Evolutionary conservation across 2,329 filamentous ascomycete species (phyloP).

Genomic region (Pyrenophora seminiperda): DNA sequence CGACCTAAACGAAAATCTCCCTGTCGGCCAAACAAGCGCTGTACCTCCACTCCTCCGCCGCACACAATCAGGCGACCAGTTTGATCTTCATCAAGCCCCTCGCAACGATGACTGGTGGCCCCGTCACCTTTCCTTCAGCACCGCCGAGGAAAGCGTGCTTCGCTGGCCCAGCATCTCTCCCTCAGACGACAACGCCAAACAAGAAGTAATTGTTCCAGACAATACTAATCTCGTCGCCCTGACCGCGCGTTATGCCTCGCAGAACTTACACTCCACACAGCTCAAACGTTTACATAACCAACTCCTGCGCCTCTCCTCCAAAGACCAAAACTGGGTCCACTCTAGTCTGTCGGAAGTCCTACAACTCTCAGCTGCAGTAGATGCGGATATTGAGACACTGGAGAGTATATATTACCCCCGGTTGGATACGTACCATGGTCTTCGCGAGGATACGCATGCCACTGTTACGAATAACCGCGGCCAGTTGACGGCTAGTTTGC

Average conservation of each 20-base stretch:
- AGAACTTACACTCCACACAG: conserved; percentile 57
- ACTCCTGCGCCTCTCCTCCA: conserved; percentile 62
- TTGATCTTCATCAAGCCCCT: conserved; percentile 29
- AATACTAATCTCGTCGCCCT: conserved; percentile 38
- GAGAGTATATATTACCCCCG: conserved; percentile 74
- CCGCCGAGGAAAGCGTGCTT: conserved; percentile 75
- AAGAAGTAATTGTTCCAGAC: background rate
- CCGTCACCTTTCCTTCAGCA: conserved; percentile 74
- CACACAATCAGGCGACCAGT: conserved; percentile 61
- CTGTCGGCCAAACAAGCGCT: conserved; percentile 55
- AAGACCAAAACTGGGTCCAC: conserved; percentile 66
- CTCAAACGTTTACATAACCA: conserved; percentile 66
- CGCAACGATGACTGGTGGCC: conserved; percentile 68
- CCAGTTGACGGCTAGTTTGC: conserved; percentile 71
- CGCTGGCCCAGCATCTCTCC: conserved; percentile 56
- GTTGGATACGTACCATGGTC: conserved; percentile 69
- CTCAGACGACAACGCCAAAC: conserved; percentile 30
- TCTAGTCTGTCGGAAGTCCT: conserved; percentile 62
- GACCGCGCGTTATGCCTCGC: conserved; percentile 41
- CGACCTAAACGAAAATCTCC: conserved; percentile 55
- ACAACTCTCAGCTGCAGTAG: conserved; percentile 65
- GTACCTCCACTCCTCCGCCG: conserved; percentile 62
- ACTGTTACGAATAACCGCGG: conserved; percentile 71
- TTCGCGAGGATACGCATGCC: conserved; percentile 70
- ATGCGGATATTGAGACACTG: conserved; percentile 62